Base-by-base conservation (phyloP, 305 asterid species). In the Fraxinus nigra region DNA sequence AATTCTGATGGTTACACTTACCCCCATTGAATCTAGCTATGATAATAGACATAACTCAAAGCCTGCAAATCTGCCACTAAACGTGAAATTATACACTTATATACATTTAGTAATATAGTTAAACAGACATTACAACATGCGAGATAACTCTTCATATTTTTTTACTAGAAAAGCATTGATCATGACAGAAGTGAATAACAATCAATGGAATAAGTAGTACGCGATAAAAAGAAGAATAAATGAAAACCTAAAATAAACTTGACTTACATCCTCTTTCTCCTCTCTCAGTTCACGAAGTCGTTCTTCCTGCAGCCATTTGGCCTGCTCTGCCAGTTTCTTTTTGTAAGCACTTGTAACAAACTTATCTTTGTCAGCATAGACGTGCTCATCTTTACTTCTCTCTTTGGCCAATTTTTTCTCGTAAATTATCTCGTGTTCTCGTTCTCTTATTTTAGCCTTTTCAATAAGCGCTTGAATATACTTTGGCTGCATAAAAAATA, bases 401-500 rank as follows among this genome's bases (percentile, higher is more conserved):
- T 95, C 98, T 87, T 95, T 95, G 22, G 97, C 96, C 85, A 95
- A 90, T 87, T 95, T 93, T 83, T 92, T 95, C 93, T 95, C 99
- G 73, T 92, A 95, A 75, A 89, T 78, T 46, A 95, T 63, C 85
- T 95, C 98, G 2, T 90, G 97, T 83, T 95, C 98, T 82, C 91
- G 87, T 87, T 95, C 99, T 80, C 98, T 90, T 85, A 85, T 87
- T 82, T 92, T 95, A 73, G 95, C 92, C 91, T 93, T 95, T 13
- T 92, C 91, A 20, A 91, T 90, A 43, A 92, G 87, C 54, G 78
- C 81, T 83, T 88, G 87, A 78, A 93, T 95, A 77, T 93, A 95
- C 82, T 89, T 91, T 73, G 99, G 93, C 99, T 95, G 94, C 87
- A 88, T 72, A 48, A 8, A 2, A 26, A 33, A 3, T 2, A 22